These are phyloP conservation scores for Plectosphaerella sp. DNA, from an alignment of 2,329 filamentous ascomycete genomes.

Conservation along the genomic window DNA sequence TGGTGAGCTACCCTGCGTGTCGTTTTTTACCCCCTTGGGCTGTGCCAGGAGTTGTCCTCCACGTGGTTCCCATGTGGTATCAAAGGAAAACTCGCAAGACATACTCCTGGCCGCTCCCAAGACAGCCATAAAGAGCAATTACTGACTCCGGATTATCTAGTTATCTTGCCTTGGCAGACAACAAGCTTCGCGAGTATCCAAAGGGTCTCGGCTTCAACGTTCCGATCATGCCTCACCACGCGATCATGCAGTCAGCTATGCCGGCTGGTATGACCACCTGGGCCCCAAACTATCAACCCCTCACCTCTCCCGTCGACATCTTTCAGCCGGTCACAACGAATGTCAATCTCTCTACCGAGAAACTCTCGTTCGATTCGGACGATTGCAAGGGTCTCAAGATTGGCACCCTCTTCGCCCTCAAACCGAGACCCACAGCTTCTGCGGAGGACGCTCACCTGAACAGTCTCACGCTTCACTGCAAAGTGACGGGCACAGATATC, in stretches of 20 bases:
- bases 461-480: conserved; percentile 8
- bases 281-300: not conserved
- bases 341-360: not conserved
- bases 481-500: not conserved
- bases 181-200: conserved; percentile 38
- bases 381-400: too few species aligned
- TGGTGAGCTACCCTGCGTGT: too few species aligned
- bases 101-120: too few species aligned
- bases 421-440: too few species aligned
- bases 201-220: conserved; percentile 33
- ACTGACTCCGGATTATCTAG: too few species aligned
- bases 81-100: too few species aligned
- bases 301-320: not conserved
- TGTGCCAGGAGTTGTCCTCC: too few species aligned
- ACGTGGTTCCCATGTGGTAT: too few species aligned
- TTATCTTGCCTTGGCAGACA: conserved; percentile 50
- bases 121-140: too few species aligned
- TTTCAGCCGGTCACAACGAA: not conserved
- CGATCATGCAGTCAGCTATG: not conserved
- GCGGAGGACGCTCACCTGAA: too few species aligned
- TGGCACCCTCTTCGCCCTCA: too few species aligned
- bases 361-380: not conserved
- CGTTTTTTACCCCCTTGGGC: too few species aligned
- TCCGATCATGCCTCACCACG: conserved; percentile 7
- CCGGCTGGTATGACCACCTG: not conserved